These are phyloP conservation scores for Licmophora abbreviata DNA, from an alignment of 108 stramenopile genomes.

Conservation along the genomic window DNA sequence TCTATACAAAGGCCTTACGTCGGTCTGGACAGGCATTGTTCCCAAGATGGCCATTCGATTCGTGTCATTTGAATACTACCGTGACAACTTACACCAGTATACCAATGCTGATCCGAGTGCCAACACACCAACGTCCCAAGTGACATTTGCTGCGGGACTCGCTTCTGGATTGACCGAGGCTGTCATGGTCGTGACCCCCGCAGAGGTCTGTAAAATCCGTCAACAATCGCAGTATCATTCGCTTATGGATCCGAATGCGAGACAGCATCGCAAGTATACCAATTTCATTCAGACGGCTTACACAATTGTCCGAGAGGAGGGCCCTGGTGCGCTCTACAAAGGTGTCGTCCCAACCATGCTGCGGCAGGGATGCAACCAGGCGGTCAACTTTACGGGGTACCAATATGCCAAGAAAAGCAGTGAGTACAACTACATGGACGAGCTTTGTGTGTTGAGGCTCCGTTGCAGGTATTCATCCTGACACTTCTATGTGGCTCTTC, in stretches of 20 bases:
- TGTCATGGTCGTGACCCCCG: slow-evolving; percentile 48
- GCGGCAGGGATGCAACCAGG: slow-evolving; percentile 98
- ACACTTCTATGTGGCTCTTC: background rate
- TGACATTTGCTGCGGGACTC: slow-evolving; percentile 85
- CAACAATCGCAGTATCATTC: slow-evolving; percentile 90
- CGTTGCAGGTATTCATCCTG: too few relatives aligned
- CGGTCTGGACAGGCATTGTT: slow-evolving; percentile 92
- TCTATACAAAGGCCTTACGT: slow-evolving; percentile 97
- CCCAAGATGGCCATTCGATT: slow-evolving; percentile 98
- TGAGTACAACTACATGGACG: too few relatives aligned
- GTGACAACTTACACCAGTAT: slow-evolving; percentile 19
- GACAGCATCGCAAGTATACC: slow-evolving; percentile 74
- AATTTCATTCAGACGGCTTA: slow-evolving; percentile 90
- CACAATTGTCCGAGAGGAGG: slow-evolving; percentile 87
- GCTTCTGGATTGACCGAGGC: slow-evolving; percentile 89
- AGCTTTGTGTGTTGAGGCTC: too few relatives aligned
- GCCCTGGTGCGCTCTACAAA: slow-evolving; percentile 87
- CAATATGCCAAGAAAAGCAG: slow-evolving; percentile 76
- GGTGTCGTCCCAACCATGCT: slow-evolving; percentile 92
- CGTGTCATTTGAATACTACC: slow-evolving; percentile 89
- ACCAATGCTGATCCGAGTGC: too few relatives aligned
- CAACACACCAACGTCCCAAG: slow-evolving; percentile 13
- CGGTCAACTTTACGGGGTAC: slow-evolving; percentile 95
- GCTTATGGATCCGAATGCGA: slow-evolving; percentile 76
- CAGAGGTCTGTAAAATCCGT: slow-evolving; percentile 92